A percentile compares a stretch with the other conserved stretches of the same genome.
phyloP scores from a whole-genome alignment of 805 yeast genomes.

The Kluyveromyces starmeri region DNA sequence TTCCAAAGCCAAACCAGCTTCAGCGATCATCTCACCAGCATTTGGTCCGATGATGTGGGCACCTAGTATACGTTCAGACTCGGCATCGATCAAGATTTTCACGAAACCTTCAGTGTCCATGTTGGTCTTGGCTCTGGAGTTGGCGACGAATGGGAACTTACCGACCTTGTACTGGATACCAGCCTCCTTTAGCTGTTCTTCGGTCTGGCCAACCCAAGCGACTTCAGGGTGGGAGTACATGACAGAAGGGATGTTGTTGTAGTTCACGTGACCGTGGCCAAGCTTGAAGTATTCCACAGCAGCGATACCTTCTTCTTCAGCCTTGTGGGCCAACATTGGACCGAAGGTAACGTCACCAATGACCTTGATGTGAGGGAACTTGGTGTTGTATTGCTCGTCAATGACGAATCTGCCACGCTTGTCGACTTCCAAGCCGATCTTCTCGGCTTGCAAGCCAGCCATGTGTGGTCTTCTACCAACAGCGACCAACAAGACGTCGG shows the following conservation, averaged over 20 bases:
- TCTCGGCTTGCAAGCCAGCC: constrained; percentile 80
- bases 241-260: constrained; percentile 94
- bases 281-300: constrained; percentile 89
- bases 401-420: constrained; percentile 89
- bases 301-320: constrained; percentile 99
- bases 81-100: constrained; percentile 91
- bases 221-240: constrained; percentile 99
- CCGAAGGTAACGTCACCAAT: constrained; percentile 99
- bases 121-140: constrained; percentile 99
- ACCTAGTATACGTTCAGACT: constrained; percentile 93
- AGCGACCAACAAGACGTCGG: constrained; percentile 92
- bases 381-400: constrained; percentile 88
- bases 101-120: constrained; percentile 95
- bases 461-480: constrained; percentile 98
- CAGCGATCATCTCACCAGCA: constrained; percentile 99
- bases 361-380: constrained; percentile 86
- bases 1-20: constrained; percentile 94
- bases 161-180: constrained; percentile 91
- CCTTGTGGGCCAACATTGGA: constrained; percentile 99
- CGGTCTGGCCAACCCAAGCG: constrained; percentile 98
- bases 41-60: constrained; percentile 96
- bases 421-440: constrained; percentile 83
- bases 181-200: constrained; percentile 86
- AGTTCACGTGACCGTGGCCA: constrained; percentile 97
- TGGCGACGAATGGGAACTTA: constrained; percentile 97